Evolutionary conservation across 305 asterid genomes (phyloP).

Genomic region (Coffea humblotiana): DNA sequence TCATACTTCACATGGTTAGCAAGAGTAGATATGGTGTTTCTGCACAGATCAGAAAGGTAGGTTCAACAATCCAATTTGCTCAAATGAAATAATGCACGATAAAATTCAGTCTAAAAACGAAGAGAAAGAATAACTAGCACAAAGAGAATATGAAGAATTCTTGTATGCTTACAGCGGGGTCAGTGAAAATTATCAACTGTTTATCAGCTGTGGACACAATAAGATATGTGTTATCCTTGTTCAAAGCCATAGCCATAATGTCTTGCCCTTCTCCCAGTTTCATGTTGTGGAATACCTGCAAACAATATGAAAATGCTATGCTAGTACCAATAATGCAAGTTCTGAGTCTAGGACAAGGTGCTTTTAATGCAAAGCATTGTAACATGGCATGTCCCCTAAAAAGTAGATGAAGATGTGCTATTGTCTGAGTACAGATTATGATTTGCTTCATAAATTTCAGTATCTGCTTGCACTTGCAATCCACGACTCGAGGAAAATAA

Average conservation of each 20-base stretch:
- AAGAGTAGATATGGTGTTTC: background rate
- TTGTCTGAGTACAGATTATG: background rate
- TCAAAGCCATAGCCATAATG: constrained; percentile 68
- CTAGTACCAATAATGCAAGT: constrained; percentile 24
- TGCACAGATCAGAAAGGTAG: background rate
- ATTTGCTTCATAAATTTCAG: background rate
- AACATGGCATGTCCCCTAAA: background rate
- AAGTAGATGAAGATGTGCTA: no score
- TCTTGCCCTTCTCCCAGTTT: constrained; percentile 77
- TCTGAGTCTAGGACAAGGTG: constrained; percentile 1
- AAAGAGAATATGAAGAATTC: background rate
- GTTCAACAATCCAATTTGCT: background rate
- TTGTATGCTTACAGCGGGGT: constrained; percentile 82
- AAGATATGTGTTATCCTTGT: constrained; percentile 82
- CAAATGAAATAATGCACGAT: background rate
- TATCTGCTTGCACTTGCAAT: background rate
- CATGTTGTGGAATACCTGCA: constrained; percentile 68
- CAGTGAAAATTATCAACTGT: constrained; percentile 82
- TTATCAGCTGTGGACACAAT: constrained; percentile 87
- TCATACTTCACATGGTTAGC: background rate
- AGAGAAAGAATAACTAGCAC: background rate
- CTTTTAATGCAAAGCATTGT: constrained; percentile 8
- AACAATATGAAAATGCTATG: constrained; percentile 21
- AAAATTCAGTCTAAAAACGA: background rate
- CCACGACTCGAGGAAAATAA: background rate